A percentile compares a stretch with the other conserved stretches of the same genome.
Conservation (phyloP, 139 green algal genomes). For the Diplosphaera chodatii region DNA sequence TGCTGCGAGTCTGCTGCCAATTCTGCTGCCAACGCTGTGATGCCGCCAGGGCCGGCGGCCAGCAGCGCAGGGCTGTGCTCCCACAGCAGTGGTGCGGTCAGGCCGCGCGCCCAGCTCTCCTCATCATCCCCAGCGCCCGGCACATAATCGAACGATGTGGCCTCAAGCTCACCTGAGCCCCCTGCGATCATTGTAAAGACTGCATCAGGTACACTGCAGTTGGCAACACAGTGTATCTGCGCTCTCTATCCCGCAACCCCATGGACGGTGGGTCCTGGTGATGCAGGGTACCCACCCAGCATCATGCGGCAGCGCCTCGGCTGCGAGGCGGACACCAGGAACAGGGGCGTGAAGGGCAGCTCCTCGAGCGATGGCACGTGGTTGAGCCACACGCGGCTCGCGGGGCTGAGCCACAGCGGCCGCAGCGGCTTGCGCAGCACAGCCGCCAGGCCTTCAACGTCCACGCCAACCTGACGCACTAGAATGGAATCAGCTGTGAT, state of each 20-base stretch:
- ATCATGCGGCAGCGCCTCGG: conserved; percentile 17
- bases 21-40: conserved; percentile 12
- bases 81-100: conserved; percentile 75
- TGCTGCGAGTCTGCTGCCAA: background rate
- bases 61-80: conserved; percentile 45
- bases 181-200: background rate
- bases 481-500: too few species aligned
- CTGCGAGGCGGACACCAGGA: conserved; percentile 83
- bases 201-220: background rate
- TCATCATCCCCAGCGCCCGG: conserved; percentile 93
- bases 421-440: conserved; percentile 81
- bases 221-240: background rate
- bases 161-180: background rate
- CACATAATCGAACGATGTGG: conserved; percentile 55
- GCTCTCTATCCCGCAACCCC: too few species aligned
- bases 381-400: conserved; percentile 62
- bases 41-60: conserved; percentile 33
- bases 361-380: conserved; percentile 25
- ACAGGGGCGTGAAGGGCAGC: conserved; percentile 75
- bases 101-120: conserved; percentile 83
- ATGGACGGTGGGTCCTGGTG: background rate
- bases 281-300: conserved; percentile 1
- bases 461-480: conserved; percentile 14
- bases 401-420: conserved; percentile 85
- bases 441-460: conserved; percentile 22